phyloP scores from a whole-genome alignment of 306 rosid species.

The Cicer chorassanicum region DNA sequence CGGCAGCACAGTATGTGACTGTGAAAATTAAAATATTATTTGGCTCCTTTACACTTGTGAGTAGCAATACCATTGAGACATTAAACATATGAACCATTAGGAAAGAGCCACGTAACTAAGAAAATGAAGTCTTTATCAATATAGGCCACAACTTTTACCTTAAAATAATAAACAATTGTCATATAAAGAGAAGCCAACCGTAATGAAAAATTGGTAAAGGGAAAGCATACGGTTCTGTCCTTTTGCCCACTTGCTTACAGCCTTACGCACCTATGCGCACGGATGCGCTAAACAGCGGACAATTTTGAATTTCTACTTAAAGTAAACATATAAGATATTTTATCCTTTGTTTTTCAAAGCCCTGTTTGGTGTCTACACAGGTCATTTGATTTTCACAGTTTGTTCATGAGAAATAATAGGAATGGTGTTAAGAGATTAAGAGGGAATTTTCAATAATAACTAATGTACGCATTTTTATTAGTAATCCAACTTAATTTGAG shows the following conservation, averaged over 20 bases:
- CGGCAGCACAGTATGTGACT: too few species aligned
- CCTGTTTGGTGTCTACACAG: too few species aligned
- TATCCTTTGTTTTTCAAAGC: too few species aligned
- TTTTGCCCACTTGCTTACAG: conserved; percentile 46
- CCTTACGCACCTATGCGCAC: background rate
- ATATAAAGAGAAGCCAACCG: conserved; percentile 60
- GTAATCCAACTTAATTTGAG: background rate
- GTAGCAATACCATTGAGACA: background rate
- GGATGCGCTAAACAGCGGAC: background rate
- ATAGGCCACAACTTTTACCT: conserved; percentile 40
- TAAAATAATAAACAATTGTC: conserved; percentile 53
- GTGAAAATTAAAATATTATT: too few species aligned
- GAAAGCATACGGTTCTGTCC: conserved; percentile 60
- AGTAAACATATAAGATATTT: too few species aligned
- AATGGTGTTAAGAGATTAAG: too few species aligned
- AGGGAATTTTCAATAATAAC: background rate
- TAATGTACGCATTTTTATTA: background rate
- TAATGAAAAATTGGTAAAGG: conserved; percentile 45
- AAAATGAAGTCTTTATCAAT: conserved; percentile 13
- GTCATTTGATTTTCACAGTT: too few species aligned
- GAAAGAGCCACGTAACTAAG: conserved; percentile 39
- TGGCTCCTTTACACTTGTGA: background rate
- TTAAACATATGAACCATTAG: conserved; percentile 29
- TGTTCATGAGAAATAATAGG: too few species aligned
- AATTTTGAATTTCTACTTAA: background rate